Percentiles rank a stretch among this genome's conserved stretches.
Evolutionary conservation across 768 basidiomycete species (phyloP).

Genomic region (Amanita jacksonii): DNA sequence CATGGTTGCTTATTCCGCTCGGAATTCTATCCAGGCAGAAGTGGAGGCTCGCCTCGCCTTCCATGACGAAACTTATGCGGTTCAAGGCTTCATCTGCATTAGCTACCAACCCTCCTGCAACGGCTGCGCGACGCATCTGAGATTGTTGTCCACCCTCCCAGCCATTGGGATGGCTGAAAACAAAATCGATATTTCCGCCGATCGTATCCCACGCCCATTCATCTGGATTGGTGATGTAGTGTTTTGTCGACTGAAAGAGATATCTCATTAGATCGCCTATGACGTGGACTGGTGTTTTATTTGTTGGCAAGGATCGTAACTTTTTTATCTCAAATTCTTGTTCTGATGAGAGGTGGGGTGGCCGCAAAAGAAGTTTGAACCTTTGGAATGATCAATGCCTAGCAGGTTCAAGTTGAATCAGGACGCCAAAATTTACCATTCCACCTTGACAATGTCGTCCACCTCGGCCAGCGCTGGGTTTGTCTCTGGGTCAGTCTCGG

Average conservation of each 20-base stretch:
- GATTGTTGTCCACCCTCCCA: conserved; percentile 47
- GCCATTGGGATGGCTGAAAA: conserved; percentile 48
- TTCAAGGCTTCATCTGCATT: conserved; percentile 19
- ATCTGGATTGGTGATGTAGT: conserved; percentile 34
- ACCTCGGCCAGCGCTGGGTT: conserved; percentile 3
- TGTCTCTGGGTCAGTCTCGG: conserved; percentile 5
- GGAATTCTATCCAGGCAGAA: conserved; percentile 36
- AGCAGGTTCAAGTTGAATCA: no score
- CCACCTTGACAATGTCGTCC: background rate
- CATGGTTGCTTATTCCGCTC: conserved; percentile 18
- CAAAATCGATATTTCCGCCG: conserved; percentile 29
- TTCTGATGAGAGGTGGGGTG: conserved; percentile 2
- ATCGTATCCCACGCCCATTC: conserved; percentile 34
- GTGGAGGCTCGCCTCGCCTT: conserved; percentile 49
- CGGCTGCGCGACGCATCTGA: conserved; percentile 37
- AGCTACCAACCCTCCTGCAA: conserved; percentile 34
- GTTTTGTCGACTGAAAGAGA: conserved; percentile 27
- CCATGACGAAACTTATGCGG: conserved; percentile 41
- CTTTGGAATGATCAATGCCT: background rate
- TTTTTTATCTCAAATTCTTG: background rate
- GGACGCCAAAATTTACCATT: background rate
- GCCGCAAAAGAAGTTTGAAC: conserved; percentile 7
- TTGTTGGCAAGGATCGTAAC: conserved; percentile 30
- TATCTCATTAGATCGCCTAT: conserved; percentile 40
- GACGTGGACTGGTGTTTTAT: conserved; percentile 33